phyloP scores from a whole-genome alignment of 2,329 filamentous ascomycete species.

The Zymoseptoria brevis region DNA sequence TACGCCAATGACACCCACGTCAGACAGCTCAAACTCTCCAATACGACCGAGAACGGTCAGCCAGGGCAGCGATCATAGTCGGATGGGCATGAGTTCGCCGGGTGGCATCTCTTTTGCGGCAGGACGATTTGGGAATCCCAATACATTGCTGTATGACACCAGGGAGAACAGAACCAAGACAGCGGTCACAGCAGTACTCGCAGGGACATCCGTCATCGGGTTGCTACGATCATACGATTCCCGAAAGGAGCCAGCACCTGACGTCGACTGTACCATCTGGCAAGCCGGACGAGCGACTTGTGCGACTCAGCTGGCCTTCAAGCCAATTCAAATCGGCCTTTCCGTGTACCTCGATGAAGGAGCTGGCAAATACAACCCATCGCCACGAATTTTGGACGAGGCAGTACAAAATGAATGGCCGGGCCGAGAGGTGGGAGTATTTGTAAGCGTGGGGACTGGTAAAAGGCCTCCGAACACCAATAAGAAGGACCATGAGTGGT shows the following conservation, averaged over 20 bases:
- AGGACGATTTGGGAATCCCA: conserved; percentile 66
- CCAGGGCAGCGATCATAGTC: conserved; percentile 75
- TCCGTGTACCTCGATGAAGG: conserved; percentile 93
- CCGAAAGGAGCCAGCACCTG: conserved; percentile 77
- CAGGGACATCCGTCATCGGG: conserved; percentile 55
- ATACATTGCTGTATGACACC: conserved; percentile 80
- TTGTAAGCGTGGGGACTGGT: conserved; percentile 90
- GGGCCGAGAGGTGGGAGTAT: conserved; percentile 82
- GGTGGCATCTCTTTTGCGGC: conserved; percentile 43
- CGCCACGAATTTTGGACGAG: conserved; percentile 79
- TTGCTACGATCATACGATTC: conserved; percentile 92
- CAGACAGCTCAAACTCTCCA: conserved; percentile 29
- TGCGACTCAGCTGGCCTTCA: conserved; percentile 87
- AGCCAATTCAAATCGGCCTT: conserved; percentile 88
- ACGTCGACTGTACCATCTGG: conserved; percentile 94
- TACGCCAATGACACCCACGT: conserved; percentile 40
- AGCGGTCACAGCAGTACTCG: conserved; percentile 83
- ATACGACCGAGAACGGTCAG: conserved; percentile 56
- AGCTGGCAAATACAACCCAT: conserved; percentile 81
- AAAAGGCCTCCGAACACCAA: conserved; percentile 69
- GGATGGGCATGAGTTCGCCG: conserved; percentile 59
- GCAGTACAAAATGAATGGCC: conserved; percentile 92
- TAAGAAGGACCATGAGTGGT: conserved; percentile 68
- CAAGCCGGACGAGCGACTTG: conserved; percentile 91
- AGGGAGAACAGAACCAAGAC: conserved; percentile 66